A percentile compares a stretch with the other conserved stretches of the same genome.
Evolutionary conservation across 495 filamentous ascomycete species (phyloP).

Genomic region (Trichoderma orchidacearum): DNA sequence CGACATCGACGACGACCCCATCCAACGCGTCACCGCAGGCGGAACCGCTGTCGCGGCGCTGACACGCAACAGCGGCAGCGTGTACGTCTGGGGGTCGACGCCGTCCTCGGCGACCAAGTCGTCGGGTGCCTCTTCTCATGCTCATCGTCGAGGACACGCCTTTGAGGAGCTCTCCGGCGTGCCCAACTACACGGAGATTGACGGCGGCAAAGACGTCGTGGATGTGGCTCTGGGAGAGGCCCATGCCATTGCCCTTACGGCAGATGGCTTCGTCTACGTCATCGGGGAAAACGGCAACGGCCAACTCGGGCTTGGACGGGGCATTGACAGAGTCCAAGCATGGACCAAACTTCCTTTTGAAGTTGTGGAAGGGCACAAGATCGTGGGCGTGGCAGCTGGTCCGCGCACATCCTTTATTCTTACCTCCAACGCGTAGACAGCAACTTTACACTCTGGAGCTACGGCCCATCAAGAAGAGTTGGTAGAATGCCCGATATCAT

Average conservation of each 20-base stretch:
- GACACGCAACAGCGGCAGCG: constrained; percentile 34
- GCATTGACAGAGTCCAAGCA: constrained; percentile 2
- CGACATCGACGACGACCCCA: constrained; percentile 33
- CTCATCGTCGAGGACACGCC: constrained; percentile 2
- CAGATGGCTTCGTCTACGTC: constrained; percentile 35
- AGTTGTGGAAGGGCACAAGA: constrained; percentile 9
- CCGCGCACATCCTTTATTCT: constrained; percentile 30
- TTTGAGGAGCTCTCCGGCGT: constrained; percentile 11
- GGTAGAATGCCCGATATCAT: too few relatives aligned
- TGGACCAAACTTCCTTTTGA: constrained; percentile 24
- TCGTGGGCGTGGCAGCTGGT: constrained; percentile 30
- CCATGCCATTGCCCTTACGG: constrained; percentile 43
- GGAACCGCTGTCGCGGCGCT: constrained; percentile 46
- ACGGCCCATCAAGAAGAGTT: not conserved
- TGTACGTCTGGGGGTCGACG: constrained; percentile 51
- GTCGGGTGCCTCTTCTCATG: not conserved
- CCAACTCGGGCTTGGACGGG: constrained; percentile 37
- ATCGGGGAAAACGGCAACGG: constrained; percentile 43
- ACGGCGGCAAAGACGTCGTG: constrained; percentile 24
- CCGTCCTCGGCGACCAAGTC: not conserved
- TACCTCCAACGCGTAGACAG: constrained; percentile 4
- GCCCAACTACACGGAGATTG: constrained; percentile 21
- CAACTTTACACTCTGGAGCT: constrained; percentile 9
- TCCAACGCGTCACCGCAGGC: constrained; percentile 38
- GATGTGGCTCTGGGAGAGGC: constrained; percentile 45